A percentile compares a stretch with the other conserved stretches of the same genome.
phyloP scores from a whole-genome alignment of 768 basidiomycete species.

The Mycena rebaudengoi region DNA sequence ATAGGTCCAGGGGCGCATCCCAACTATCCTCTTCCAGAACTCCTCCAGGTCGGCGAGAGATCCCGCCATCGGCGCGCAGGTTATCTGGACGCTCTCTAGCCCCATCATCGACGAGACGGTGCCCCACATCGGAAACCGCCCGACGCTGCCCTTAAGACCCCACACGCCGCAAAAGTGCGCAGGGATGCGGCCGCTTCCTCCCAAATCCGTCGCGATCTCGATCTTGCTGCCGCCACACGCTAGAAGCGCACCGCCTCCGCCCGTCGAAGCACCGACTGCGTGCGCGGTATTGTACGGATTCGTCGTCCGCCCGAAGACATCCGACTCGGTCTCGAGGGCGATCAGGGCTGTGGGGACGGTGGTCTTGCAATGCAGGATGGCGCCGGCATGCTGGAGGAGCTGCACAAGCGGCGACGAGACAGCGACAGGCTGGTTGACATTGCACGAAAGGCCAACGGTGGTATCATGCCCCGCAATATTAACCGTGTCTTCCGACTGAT shows the following conservation, averaged over 20 bases:
- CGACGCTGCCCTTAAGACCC: slow-evolving; percentile 66
- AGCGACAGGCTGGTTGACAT: slow-evolving; percentile 52
- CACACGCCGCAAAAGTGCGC: slow-evolving; percentile 79
- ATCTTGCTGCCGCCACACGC: slow-evolving; percentile 72
- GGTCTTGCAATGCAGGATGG: slow-evolving; percentile 75
- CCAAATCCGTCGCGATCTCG: slow-evolving; percentile 79
- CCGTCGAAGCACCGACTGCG: slow-evolving; percentile 71
- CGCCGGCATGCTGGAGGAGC: slow-evolving; percentile 67
- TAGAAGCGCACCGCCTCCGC: slow-evolving; percentile 73
- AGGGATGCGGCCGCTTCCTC: slow-evolving; percentile 76
- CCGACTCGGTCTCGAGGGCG: slow-evolving; percentile 64
- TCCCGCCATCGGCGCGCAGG: slow-evolving; percentile 68
- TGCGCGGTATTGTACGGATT: slow-evolving; percentile 68
- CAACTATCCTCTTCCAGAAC: slow-evolving; percentile 70
- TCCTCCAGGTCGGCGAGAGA: slow-evolving; percentile 70
- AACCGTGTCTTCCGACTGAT: slow-evolving; percentile 40
- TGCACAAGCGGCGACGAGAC: slow-evolving; percentile 60
- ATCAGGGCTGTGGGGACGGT: slow-evolving; percentile 66
- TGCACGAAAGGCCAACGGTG: slow-evolving; percentile 66
- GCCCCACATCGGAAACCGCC: slow-evolving; percentile 65
- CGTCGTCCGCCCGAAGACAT: slow-evolving; percentile 65
- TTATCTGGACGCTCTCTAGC: slow-evolving; percentile 62
- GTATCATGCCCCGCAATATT: slow-evolving; percentile 64
- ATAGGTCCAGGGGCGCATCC: slow-evolving; percentile 72
- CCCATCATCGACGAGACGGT: slow-evolving; percentile 57